These are phyloP conservation scores for Coemansia sp. DNA, from an alignment of 192 early-diverging fungal genomes.

Conservation along the genomic window DNA sequence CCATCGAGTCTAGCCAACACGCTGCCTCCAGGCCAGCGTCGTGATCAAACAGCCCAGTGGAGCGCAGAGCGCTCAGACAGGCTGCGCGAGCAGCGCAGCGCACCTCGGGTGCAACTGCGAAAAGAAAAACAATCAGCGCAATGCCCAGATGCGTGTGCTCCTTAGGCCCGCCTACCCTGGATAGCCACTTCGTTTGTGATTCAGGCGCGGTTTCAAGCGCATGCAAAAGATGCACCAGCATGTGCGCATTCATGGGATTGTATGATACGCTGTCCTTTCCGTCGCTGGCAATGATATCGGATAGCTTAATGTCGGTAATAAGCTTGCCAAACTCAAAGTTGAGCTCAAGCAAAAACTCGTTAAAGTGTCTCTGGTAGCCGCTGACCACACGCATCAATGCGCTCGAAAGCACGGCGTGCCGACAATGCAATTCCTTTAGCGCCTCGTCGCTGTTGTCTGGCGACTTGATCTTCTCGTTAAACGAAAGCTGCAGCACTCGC, in stretches of 20 bases:
- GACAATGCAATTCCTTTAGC: constrained; percentile 14
- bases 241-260: constrained; percentile 34
- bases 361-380: constrained; percentile 47
- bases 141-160: constrained; percentile 39
- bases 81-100: constrained; percentile 31
- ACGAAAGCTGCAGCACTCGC: constrained; percentile 13
- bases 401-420: constrained; percentile 25
- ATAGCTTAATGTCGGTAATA: constrained; percentile 19
- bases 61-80: constrained; percentile 17
- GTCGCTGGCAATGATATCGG: constrained; percentile 10
- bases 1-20: constrained; percentile 51
- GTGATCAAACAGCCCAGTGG: constrained; percentile 46
- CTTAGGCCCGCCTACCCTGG: neutral
- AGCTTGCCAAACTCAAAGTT: constrained; percentile 48
- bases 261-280: neutral
- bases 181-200: constrained; percentile 30
- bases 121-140: constrained; percentile 23
- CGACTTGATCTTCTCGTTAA: constrained; percentile 1
- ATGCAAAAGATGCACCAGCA: constrained; percentile 28
- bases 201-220: constrained; percentile 24
- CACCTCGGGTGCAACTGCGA: constrained; percentile 32
- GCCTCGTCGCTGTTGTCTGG: neutral
- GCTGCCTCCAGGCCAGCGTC: constrained; percentile 29
- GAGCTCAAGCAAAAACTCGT: constrained; percentile 28
- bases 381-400: constrained; percentile 44